These are phyloP conservation scores for Fagopyrum tataricum DNA, from an alignment of 148 eudicot species.

Conservation along the genomic window DNA sequence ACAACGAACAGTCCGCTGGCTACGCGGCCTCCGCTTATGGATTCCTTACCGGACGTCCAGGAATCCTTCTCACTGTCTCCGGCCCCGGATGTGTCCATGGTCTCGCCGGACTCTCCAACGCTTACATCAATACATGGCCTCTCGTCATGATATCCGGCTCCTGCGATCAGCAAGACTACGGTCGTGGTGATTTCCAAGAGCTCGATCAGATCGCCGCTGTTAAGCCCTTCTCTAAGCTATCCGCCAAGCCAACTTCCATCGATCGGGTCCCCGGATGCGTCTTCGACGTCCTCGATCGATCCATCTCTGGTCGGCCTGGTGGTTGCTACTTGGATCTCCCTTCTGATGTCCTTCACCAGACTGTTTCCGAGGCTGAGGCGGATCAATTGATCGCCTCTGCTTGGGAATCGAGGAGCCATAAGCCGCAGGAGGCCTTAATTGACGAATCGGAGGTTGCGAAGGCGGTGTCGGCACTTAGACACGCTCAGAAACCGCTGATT, in stretches of 20 bases:
- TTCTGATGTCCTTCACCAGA: slow-evolving; percentile 74
- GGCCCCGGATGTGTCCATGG: slow-evolving; percentile 98
- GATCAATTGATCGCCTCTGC: slow-evolving; percentile 39
- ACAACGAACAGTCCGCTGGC: slow-evolving; percentile 98
- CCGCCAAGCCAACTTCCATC: slow-evolving; percentile 41
- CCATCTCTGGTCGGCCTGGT: slow-evolving; percentile 65
- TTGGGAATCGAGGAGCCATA: slow-evolving; percentile 9
- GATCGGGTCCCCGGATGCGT: slow-evolving; percentile 39
- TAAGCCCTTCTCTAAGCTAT: slow-evolving; percentile 64
- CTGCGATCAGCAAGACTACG: slow-evolving; percentile 55
- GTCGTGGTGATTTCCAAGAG: slow-evolving; percentile 91
- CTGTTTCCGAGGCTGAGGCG: slow-evolving; percentile 42
- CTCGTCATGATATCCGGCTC: slow-evolving; percentile 75
- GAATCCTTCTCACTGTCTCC: slow-evolving; percentile 81
- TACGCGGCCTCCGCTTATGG: slow-evolving; percentile 98
- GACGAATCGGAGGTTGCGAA: slow-evolving; percentile 27
- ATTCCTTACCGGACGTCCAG: slow-evolving; percentile 78
- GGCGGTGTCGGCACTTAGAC: slow-evolving; percentile 49
- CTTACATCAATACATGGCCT: slow-evolving; percentile 70
- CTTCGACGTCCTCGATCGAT: slow-evolving; percentile 27
- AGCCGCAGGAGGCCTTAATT: background rate
- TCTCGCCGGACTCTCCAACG: slow-evolving; percentile 91
- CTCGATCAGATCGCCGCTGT: slow-evolving; percentile 74
- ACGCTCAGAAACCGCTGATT: slow-evolving; percentile 70
- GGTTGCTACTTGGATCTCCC: slow-evolving; percentile 79